Evolutionary conservation across 805 yeast species (phyloP), one percentile per base, ranked within the genome.

Genomic region (Kodamaea hsintzibuensis): DNA sequence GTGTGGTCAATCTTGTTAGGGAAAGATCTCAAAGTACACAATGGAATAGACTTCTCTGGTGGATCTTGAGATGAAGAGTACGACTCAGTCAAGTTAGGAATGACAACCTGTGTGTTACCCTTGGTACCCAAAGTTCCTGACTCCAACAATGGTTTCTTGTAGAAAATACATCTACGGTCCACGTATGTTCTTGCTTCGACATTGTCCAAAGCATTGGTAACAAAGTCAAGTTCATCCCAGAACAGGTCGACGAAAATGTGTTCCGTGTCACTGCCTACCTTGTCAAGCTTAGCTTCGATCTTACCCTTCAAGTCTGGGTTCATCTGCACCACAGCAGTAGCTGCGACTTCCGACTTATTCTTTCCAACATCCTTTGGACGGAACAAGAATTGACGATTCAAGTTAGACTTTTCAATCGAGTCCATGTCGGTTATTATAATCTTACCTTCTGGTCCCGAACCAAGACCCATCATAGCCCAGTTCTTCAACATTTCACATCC

Each of bases 1-100:
- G 99, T 95, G 68, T 95, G 99, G 69, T 95, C 99, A 64, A 95
- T 95, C 74, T 93, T 93, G 73, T 91, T 89, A 54, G 99, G 99
- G 86, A 95, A 95, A 2, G 97, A 89, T 74, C 98, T 86, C 68
- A 95, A 80, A 2, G 99, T 95, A 81, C 99, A 95, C 65, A 95
- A 80, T 33, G 99, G 99, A 66, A 95, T 92, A 2, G 97, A 85
- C 73, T 91, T 91, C 77, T 95, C 99, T 39, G 99, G 99, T 44
- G 99, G 99, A 73, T 95, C 99, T 70, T 91, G 96, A 10, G 97
- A 89, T 1, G 97, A 89, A 2, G 98, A 89, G 73, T 95, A 95
- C 4, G 96, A 89, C 74, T 95, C 99, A 1, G 99, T 95, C 67
- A 95, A 72, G 67, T 84, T 82, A 61, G 99, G 99, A 65, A 92